A percentile compares a stretch with the other conserved stretches of the same genome.
Evolutionary conservation across 768 basidiomycete species (phyloP).

Genomic region (Serendipita sp.): DNA sequence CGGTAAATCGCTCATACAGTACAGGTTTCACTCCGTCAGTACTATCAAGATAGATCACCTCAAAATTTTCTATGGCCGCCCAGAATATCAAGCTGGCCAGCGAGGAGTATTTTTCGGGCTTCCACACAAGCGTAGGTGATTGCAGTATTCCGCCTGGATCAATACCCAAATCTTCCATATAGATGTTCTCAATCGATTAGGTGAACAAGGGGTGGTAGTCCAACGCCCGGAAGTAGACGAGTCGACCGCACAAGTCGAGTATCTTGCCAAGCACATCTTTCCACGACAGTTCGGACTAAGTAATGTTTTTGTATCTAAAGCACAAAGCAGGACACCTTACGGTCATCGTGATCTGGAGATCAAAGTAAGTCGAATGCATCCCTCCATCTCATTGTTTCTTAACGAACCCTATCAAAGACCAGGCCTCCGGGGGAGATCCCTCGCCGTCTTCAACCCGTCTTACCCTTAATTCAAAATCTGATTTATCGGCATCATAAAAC

Average conservation of each 20-base stretch:
- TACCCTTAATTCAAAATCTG: conserved; percentile 42
- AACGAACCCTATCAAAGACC: conserved; percentile 11
- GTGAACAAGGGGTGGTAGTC: not conserved
- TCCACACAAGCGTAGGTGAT: conserved; percentile 42
- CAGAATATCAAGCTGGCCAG: conserved; percentile 27
- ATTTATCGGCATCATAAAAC: conserved; percentile 53
- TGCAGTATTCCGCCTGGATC: not conserved
- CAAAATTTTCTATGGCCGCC: conserved; percentile 48
- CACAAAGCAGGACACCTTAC: conserved; percentile 18
- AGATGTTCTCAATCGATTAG: conserved; percentile 47
- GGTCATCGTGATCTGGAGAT: conserved; percentile 53
- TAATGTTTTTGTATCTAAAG: conserved; percentile 32
- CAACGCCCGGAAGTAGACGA: conserved; percentile 29
- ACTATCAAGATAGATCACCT: conserved; percentile 31
- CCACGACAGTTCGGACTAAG: conserved; percentile 57
- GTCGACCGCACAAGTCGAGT: conserved; percentile 13
- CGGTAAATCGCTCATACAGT: conserved; percentile 16
- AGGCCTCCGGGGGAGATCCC: conserved; percentile 50
- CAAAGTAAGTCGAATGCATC: conserved; percentile 27
- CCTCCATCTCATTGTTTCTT: conserved; percentile 9
- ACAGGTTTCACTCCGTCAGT: conserved; percentile 32
- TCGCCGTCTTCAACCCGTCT: conserved; percentile 40
- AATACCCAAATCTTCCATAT: not conserved
- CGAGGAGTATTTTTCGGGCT: conserved; percentile 40
- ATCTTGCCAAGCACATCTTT: conserved; percentile 60